Evolutionary conservation across 2,329 filamentous ascomycete species (phyloP).

Genomic region (Pseudogymnoascus sp.): DNA sequence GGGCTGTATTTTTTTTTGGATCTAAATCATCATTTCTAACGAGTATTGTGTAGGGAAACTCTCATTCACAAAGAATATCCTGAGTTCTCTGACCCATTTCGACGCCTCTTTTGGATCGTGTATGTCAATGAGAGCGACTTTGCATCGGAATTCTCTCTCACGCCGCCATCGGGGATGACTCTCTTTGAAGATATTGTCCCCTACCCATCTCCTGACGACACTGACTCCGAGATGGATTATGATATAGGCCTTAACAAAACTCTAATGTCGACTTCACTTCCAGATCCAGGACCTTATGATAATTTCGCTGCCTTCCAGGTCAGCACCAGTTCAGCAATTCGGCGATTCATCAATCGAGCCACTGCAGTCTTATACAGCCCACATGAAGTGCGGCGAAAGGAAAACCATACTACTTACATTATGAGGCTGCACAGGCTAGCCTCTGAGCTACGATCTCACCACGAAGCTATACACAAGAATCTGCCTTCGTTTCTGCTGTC

Average conservation of each 20-base stretch:
- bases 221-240: background rate
- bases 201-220: conserved; percentile 17
- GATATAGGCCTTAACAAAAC: background rate
- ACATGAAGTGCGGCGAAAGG: conserved; percentile 18
- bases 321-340: conserved; percentile 28
- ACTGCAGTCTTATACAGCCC: conserved; percentile 28
- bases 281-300: conserved; percentile 13
- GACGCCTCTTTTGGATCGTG: conserved; percentile 27
- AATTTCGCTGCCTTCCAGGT: conserved; percentile 29
- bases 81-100: conserved; percentile 22
- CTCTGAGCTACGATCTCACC: conserved; percentile 17
- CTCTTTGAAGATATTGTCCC: conserved; percentile 27
- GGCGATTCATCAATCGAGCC: conserved; percentile 27
- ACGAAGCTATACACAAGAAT: conserved; percentile 25
- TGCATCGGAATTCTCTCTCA: conserved; percentile 26
- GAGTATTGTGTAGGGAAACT: background rate
- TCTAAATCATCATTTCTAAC: background rate
- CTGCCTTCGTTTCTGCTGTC: conserved; percentile 23
- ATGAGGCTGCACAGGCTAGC: conserved; percentile 25
- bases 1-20: background rate
- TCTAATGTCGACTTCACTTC: background rate
- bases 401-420: conserved; percentile 19
- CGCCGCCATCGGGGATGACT: conserved; percentile 26
- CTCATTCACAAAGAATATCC: background rate
- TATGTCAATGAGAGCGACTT: conserved; percentile 30